Evolutionary conservation across 768 basidiomycete genomes (phyloP), one percentile per base, ranked within the genome.

Genomic region (Trametes cingulata): DNA sequence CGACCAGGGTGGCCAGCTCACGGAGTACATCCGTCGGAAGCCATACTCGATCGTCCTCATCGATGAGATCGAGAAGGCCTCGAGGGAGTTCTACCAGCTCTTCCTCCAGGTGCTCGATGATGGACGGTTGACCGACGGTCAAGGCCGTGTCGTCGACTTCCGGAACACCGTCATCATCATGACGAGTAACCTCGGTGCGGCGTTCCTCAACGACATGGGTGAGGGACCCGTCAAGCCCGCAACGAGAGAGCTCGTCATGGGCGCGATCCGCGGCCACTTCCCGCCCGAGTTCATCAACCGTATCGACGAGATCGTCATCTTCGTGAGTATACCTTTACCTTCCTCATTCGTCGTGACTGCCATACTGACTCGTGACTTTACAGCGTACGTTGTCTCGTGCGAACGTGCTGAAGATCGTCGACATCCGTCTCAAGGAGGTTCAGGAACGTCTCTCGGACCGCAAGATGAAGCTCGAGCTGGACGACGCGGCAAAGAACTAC

Each of bases 241-340:
- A 50, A 88, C 89, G 5, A 81, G 78, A 60, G 71, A 80, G 35
- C 73, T 89, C 50, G 94, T 98, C 47, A 86, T 92, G 83, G 79
- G 81, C 58, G 82, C 92, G 7, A 91, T 96, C 57, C 87, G 87
- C 65, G 75, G 75, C 1, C 93, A 94, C 72, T 97, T 96, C 80
- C 91, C 91, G 39, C 95, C 95, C 1, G 95, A 98, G 69, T 92
- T 96, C 69, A 76, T 96, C 70, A 95, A 95, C 74, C 85, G 94
- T 62, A 85, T 96, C 40, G 94, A 96, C 69, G 89, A 90, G 54
- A 87, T 89, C 60, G 82, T 93, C 64, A 84, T 95, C 63, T 95
- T 90, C 71, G 76, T 77, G 65, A 72, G 74, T 73, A 40, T 56
- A 20, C 17, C 60, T 22, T 27, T 1, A 5, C 17, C 46, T 29